Evolutionary conservation across 257 asterid species (phyloP).

Genomic region (Solanum tarapatanum): DNA sequence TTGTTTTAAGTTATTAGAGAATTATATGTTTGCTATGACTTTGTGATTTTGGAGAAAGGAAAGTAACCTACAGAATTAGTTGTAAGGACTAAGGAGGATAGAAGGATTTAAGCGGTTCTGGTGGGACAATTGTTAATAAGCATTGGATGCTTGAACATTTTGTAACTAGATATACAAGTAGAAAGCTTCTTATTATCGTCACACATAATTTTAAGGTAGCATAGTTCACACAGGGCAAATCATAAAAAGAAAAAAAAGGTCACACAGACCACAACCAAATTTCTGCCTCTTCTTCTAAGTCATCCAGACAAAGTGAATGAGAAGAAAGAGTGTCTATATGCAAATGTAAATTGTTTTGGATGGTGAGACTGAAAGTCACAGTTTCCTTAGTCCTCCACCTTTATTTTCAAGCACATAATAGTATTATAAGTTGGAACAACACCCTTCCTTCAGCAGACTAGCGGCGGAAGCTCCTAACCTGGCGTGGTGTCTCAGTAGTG

Average conservation of each 20-base stretch:
- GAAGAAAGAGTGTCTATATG: neutral
- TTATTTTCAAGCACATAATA: neutral
- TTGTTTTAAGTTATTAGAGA: neutral
- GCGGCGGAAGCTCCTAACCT: conserved; percentile 28
- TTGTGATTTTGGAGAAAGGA: neutral
- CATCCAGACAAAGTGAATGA: neutral
- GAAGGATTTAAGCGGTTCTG: neutral
- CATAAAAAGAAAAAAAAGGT: neutral
- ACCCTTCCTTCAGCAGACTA: neutral
- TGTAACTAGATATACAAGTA: neutral
- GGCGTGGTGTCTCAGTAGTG: conserved; percentile 6
- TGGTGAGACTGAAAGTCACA: neutral
- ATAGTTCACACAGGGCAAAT: neutral
- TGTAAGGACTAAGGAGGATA: neutral
- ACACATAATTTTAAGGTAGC: neutral
- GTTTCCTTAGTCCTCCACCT: neutral
- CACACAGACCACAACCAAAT: neutral
- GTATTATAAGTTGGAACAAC: neutral
- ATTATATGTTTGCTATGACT: neutral
- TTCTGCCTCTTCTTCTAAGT: neutral
- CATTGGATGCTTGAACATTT: neutral
- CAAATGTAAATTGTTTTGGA: neutral
- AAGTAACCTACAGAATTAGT: neutral
- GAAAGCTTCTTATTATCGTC: neutral
- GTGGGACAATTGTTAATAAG: neutral